Base-by-base conservation (phyloP, 129 eudicot genomes). In the Solidago caesia region DNA sequence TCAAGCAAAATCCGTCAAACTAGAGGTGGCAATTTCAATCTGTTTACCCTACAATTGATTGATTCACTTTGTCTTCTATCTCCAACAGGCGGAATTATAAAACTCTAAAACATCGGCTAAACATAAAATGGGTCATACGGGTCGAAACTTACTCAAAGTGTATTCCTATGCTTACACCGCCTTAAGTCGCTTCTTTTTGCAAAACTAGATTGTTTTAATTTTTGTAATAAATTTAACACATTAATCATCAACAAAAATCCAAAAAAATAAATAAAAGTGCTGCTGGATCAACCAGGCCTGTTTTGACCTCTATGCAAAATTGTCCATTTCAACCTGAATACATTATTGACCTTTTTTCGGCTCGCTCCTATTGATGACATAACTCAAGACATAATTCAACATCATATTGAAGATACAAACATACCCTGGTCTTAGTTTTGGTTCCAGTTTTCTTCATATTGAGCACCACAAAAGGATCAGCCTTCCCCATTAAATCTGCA, bases 401-500 rank as follows among this genome's bases (percentile, higher is more conserved):
- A 62, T 62, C 67, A 33, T 62, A 1, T 62, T 62, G 67, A 33
- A 62, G 66, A 73, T 29, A 51, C 45, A 67, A 26, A 59, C 57
- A 46, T 76, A 94, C 99, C 96, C 96, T 76, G 56, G 99, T 88
- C 85, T 82, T 91, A 80, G 84, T 91, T 81, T 72, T 87, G 7
- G 84, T 75, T 73, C 79, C 91, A 1, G 91, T 81, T 87, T 94
- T 94, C 84, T 87, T 94, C 97, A 94, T 80, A 21, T 82, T 85
- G 27, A 94, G 82, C 66, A 83, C 84, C 21, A 88, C 93, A 76
- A 72, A 94, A 5, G 99, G 99, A 76, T 94, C 97, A 12, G 99
- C 96, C 79, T 94, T 94, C 43, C 99, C 99, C 87, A 86, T 78
- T 45, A 94, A 41, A 80, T 94, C 99, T 53, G 93, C 85, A 11